These are phyloP conservation scores for Babesia microti DNA, from an alignment of 169 alveolate genomes.

Conservation along the genomic window DNA sequence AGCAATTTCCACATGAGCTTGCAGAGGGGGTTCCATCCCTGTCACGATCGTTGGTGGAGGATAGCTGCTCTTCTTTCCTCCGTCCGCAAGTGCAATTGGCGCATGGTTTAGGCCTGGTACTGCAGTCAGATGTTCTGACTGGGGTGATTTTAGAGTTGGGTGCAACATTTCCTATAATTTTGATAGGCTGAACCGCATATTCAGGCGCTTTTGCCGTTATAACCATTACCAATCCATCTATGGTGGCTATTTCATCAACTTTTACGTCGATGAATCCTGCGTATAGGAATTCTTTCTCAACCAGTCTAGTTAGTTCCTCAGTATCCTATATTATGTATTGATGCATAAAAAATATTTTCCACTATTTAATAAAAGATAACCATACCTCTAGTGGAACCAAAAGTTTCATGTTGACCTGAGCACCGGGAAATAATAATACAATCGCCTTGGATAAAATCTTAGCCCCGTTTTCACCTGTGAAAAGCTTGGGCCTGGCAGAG, in stretches of 20 bases:
- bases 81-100: conserved; percentile 89
- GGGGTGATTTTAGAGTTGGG: conserved; percentile 23
- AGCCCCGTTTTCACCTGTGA: too few relatives aligned
- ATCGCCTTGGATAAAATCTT: too few relatives aligned
- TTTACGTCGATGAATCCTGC: conserved; percentile 34
- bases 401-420: too few relatives aligned
- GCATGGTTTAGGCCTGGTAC: conserved; percentile 84
- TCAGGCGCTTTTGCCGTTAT: conserved; percentile 24
- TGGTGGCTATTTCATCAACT: conserved; percentile 1
- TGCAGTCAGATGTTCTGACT: conserved; percentile 55
- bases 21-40: conserved; percentile 65
- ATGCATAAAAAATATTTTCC: too few relatives aligned
- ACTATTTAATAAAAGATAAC: too few relatives aligned
- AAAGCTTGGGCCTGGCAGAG: too few relatives aligned
- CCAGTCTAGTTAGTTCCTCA: too few relatives aligned
- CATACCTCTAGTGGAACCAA: too few relatives aligned
- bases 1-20: conserved; percentile 80
- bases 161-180: conserved; percentile 9
- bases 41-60: conserved; percentile 54
- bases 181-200: not conserved
- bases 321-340: too few relatives aligned
- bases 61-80: conserved; percentile 65
- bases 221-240: conserved; percentile 23
- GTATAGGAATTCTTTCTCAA: conserved; percentile 34
- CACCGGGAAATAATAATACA: too few relatives aligned